Evolutionary conservation across 2,329 filamentous ascomycete species (phyloP).

Genomic region (Aspergillus ibericus): DNA sequence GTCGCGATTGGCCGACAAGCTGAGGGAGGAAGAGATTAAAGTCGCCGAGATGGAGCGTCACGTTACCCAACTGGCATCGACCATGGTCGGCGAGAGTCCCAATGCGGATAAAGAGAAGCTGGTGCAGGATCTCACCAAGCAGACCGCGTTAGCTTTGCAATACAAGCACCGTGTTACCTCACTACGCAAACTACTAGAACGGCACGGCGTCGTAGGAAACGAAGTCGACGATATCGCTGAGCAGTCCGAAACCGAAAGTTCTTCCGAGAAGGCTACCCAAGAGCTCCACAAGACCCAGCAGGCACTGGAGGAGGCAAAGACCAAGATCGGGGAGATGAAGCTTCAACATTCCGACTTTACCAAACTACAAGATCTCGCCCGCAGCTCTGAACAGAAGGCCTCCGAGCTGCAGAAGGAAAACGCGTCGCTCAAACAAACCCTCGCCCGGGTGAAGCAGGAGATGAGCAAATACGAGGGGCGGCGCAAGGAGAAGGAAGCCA

Average conservation of each 20-base stretch:
- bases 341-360: conserved; percentile 34
- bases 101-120: conserved; percentile 41
- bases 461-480: conserved; percentile 45
- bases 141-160: conserved; percentile 46
- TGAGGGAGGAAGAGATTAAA: conserved; percentile 52
- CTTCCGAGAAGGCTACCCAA: conserved; percentile 21
- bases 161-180: conserved; percentile 45
- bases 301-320: conserved; percentile 36
- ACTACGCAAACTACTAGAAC: conserved; percentile 39
- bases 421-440: conserved; percentile 38
- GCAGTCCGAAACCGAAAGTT: conserved; percentile 18
- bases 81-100: conserved; percentile 34
- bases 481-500: conserved; percentile 45
- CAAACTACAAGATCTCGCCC: conserved; percentile 35
- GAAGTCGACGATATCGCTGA: conserved; percentile 24
- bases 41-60: conserved; percentile 46
- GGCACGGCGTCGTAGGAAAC: conserved; percentile 39
- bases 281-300: conserved; percentile 35
- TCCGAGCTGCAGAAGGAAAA: conserved; percentile 45
- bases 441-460: conserved; percentile 44
- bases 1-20: conserved; percentile 51
- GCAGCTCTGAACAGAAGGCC: conserved; percentile 44
- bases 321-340: conserved; percentile 36
- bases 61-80: conserved; percentile 44
- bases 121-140: conserved; percentile 44